A percentile compares a stretch with the other conserved stretches of the same genome.
phyloP scores from a whole-genome alignment of 306 rosid species.

The Dryas alaskensis region DNA sequence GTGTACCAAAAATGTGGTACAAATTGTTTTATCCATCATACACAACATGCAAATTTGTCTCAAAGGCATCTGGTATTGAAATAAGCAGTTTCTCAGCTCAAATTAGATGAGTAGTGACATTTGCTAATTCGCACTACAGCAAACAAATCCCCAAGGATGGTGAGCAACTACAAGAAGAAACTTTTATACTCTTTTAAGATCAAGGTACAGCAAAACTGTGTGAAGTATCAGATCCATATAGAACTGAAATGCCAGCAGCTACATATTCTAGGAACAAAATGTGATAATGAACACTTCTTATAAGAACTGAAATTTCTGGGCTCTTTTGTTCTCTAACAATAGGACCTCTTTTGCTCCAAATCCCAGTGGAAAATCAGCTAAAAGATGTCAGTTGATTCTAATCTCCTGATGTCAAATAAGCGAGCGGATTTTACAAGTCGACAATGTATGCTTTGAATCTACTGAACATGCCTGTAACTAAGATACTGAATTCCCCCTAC shows the following conservation, averaged over 20 bases:
- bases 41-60: too few species aligned
- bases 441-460: constrained; percentile 17
- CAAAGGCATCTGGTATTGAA: too few species aligned
- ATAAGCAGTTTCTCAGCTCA: background rate
- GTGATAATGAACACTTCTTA: background rate
- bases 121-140: background rate
- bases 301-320: background rate
- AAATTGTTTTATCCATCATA: too few species aligned
- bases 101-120: background rate
- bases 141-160: background rate
- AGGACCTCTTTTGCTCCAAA: constrained; percentile 1
- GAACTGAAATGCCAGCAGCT: background rate
- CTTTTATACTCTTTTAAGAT: background rate
- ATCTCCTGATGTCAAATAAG: constrained; percentile 41
- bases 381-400: constrained; percentile 49
- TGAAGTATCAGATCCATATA: background rate
- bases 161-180: background rate
- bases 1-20: too few species aligned
- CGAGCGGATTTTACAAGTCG: constrained; percentile 39
- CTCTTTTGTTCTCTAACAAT: background rate
- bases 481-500: constrained; percentile 76
- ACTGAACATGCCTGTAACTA: constrained; percentile 34
- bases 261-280: background rate
- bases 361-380: constrained; percentile 34
- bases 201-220: background rate